Percentiles rank a stretch among this genome's conserved stretches.
phyloP scores from a whole-genome alignment of 2,329 filamentous ascomycete genomes.

The Botrytis byssoidea region DNA sequence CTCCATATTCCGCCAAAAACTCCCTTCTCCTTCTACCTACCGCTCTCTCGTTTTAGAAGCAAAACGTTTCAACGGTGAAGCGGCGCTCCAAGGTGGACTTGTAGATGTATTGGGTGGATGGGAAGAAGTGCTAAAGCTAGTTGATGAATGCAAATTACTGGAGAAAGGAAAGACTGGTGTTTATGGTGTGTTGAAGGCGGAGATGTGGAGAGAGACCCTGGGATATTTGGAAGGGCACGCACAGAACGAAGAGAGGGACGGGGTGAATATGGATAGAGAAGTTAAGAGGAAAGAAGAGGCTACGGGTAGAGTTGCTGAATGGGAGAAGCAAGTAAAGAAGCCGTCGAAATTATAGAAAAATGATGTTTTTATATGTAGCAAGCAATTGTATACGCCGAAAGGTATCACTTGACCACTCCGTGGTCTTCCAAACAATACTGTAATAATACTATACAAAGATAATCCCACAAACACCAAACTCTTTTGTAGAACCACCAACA shows the following conservation, averaged over 20 bases:
- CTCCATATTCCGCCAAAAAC: slow-evolving; percentile 70
- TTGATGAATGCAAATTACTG: slow-evolving; percentile 57
- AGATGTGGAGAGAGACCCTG: slow-evolving; percentile 70
- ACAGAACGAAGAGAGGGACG: slow-evolving; percentile 50
- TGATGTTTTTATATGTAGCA: slow-evolving; percentile 8
- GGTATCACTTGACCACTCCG: slow-evolving; percentile 4
- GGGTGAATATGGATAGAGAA: slow-evolving; percentile 43
- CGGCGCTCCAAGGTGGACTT: slow-evolving; percentile 64
- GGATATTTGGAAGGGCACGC: slow-evolving; percentile 55
- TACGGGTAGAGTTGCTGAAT: slow-evolving; percentile 30
- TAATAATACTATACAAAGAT: slow-evolving; percentile 22
- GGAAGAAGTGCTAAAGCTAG: slow-evolving; percentile 59
- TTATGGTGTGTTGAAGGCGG: slow-evolving; percentile 69
- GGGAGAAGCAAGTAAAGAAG: slow-evolving; percentile 33
- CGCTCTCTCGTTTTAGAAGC: slow-evolving; percentile 72
- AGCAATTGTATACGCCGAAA: slow-evolving; percentile 10
- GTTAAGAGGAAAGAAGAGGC: slow-evolving; percentile 28
- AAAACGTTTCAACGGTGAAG: slow-evolving; percentile 59
- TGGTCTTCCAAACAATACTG: slow-evolving; percentile 14
- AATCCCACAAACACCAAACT: slow-evolving; percentile 1
- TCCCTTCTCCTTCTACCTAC: slow-evolving; percentile 52
- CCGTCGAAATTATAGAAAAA: slow-evolving; percentile 32
- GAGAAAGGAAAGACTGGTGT: slow-evolving; percentile 63
- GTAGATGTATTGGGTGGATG: slow-evolving; percentile 67
- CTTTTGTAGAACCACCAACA: slow-evolving; percentile 19